phyloP scores from a whole-genome alignment of 2,329 filamentous ascomycete species.

The Ophiocordyceps unilateralis region DNA sequence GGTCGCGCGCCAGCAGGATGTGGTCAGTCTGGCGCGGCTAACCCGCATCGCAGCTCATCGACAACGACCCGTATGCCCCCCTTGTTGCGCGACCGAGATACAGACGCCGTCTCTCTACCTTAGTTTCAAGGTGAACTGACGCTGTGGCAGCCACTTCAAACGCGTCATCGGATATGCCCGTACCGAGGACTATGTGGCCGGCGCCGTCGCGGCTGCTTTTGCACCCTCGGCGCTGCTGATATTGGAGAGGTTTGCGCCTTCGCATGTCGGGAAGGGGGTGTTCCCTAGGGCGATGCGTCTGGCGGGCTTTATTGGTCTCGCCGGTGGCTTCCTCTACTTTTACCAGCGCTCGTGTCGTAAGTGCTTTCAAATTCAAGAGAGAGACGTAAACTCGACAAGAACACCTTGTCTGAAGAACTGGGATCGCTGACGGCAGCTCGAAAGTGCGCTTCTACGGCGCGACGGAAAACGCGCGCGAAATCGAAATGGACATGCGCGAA shows the following conservation, averaged over 20 bases:
- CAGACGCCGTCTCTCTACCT: background rate
- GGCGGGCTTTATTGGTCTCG: constrained; percentile 50
- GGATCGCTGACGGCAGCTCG: constrained; percentile 3
- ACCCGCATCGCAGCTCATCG: constrained; percentile 59
- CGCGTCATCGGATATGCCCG: constrained; percentile 81
- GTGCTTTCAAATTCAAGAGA: constrained; percentile 13
- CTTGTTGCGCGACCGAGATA: background rate
- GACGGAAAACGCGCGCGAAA: constrained; percentile 77
- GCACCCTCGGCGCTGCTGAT: constrained; percentile 58
- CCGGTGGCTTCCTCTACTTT: constrained; percentile 68
- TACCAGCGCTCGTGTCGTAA: constrained; percentile 73
- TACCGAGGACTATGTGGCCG: constrained; percentile 63
- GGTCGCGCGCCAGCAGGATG: constrained; percentile 6
- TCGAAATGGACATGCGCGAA: constrained; percentile 93
- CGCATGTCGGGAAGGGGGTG: constrained; percentile 65
- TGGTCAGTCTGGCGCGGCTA: constrained; percentile 7
- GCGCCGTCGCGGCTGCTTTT: constrained; percentile 47
- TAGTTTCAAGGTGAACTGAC: too few relatives aligned
- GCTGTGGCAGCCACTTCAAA: constrained; percentile 56
- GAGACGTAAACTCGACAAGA: background rate
- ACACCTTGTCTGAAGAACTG: too few relatives aligned
- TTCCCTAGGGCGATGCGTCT: constrained; percentile 74
- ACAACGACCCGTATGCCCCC: constrained; percentile 75
- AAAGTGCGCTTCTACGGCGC: constrained; percentile 91
- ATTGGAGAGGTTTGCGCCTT: constrained; percentile 75